A percentile compares a stretch with the other conserved stretches of the same genome.
Conservation (phyloP, 2,329 filamentous ascomycete species). For the Aspergillus vadensis region DNA sequence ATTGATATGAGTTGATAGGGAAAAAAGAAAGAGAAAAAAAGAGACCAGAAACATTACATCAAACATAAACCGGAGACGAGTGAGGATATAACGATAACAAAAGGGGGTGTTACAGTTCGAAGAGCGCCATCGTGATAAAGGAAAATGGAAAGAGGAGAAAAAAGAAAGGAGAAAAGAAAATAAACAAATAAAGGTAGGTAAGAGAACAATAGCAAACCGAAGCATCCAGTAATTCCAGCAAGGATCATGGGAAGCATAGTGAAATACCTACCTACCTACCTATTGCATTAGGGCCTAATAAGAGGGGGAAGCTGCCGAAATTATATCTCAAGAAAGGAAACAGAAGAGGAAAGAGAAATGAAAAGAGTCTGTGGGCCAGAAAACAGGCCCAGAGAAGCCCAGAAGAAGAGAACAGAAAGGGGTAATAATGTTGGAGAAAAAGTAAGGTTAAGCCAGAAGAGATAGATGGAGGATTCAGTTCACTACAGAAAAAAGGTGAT, state of each 20-base stretch:
- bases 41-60: neutral
- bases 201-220: neutral
- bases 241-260: neutral
- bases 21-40: neutral
- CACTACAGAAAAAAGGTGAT: neutral
- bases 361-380: neutral
- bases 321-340: conserved; percentile 1
- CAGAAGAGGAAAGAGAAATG: neutral
- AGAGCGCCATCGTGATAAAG: neutral
- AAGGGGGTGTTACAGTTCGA: neutral
- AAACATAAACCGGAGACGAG: neutral
- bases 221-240: neutral
- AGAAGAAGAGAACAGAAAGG: neutral
- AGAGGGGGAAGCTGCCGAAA: neutral
- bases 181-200: neutral
- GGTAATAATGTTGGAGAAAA: neutral
- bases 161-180: neutral
- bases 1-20: neutral
- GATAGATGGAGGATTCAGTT: neutral
- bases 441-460: neutral
- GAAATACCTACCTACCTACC: neutral
- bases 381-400: neutral
- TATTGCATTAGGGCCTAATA: neutral
- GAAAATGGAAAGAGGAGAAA: neutral
- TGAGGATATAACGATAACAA: neutral